These are phyloP conservation scores for Calocera cornea DNA, from an alignment of 768 basidiomycete genomes.

Conservation along the genomic window DNA sequence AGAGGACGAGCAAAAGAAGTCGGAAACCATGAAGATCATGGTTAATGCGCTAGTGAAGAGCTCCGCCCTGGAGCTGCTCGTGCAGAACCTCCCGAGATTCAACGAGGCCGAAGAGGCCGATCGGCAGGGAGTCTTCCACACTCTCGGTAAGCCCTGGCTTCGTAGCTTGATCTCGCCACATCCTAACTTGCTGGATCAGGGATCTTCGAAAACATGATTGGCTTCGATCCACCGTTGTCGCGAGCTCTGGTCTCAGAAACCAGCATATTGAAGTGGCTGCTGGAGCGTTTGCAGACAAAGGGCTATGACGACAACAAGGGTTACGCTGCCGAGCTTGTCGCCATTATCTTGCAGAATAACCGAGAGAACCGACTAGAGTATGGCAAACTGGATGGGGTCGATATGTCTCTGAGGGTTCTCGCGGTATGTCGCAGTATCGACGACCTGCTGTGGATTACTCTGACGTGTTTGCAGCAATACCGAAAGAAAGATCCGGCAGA, in stretches of 20 bases:
- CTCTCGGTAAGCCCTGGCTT: slow-evolving; percentile 44
- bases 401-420: slow-evolving; percentile 56
- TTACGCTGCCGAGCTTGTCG: slow-evolving; percentile 87
- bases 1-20: slow-evolving; percentile 42
- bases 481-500: slow-evolving; percentile 71
- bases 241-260: slow-evolving; percentile 60
- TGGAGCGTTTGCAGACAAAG: slow-evolving; percentile 59
- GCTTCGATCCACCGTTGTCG: slow-evolving; percentile 68
- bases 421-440: slow-evolving; percentile 46
- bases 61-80: slow-evolving; percentile 74
- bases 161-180: neutral
- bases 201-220: slow-evolving; percentile 84
- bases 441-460: slow-evolving; percentile 12
- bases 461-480: slow-evolving; percentile 48
- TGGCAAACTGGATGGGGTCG: slow-evolving; percentile 65
- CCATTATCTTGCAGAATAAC: slow-evolving; percentile 73
- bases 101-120: slow-evolving; percentile 87
- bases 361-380: slow-evolving; percentile 53
- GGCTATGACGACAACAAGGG: slow-evolving; percentile 78
- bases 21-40: slow-evolving; percentile 58
- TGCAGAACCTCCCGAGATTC: slow-evolving; percentile 76
- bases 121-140: slow-evolving; percentile 81
- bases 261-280: slow-evolving; percentile 60
- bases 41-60: slow-evolving; percentile 70
- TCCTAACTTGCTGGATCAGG: slow-evolving; percentile 31